Evolutionary conservation across 228 moss, liverwort and hornwort genomes (phyloP).

Genomic region (Sphagnum magellanicum): DNA sequence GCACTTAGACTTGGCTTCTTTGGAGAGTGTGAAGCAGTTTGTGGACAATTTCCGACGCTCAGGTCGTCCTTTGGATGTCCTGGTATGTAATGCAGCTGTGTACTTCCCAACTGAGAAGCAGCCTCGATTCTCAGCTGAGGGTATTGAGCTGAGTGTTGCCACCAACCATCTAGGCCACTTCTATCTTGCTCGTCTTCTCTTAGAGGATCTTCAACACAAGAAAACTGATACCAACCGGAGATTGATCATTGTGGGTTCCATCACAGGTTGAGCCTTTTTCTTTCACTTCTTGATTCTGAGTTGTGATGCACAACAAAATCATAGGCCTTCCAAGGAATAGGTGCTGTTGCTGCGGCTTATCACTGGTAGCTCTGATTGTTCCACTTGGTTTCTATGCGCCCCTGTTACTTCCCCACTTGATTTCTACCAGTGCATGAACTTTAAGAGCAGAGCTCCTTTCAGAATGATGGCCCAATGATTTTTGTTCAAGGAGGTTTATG

Average conservation of each 20-base stretch:
- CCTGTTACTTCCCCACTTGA: too few relatives aligned
- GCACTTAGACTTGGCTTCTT: constrained; percentile 81
- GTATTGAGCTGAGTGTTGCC: constrained; percentile 87
- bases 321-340: too few relatives aligned
- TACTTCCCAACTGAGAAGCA: constrained; percentile 96
- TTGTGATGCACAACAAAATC: background rate
- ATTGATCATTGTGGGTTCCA: constrained; percentile 93
- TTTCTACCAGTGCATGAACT: too few relatives aligned
- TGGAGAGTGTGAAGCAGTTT: constrained; percentile 80
- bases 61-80: constrained; percentile 72
- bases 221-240: constrained; percentile 34
- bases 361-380: too few relatives aligned
- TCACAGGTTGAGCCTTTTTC: constrained; percentile 51
- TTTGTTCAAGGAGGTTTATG: too few relatives aligned
- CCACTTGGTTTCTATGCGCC: too few relatives aligned
- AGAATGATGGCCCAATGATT: too few relatives aligned
- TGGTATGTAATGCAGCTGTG: constrained; percentile 96
- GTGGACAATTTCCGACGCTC: constrained; percentile 85
- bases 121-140: constrained; percentile 88
- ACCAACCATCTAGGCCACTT: constrained; percentile 98
- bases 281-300: background rate
- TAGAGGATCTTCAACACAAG: constrained; percentile 86
- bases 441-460: too few relatives aligned
- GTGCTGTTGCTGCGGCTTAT: too few relatives aligned
- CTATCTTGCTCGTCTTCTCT: constrained; percentile 59